A percentile compares a stretch with the other conserved stretches of the same genome.
phyloP scores from a whole-genome alignment of 1,284 basidiomycete genomes.

The Somion occarium region DNA sequence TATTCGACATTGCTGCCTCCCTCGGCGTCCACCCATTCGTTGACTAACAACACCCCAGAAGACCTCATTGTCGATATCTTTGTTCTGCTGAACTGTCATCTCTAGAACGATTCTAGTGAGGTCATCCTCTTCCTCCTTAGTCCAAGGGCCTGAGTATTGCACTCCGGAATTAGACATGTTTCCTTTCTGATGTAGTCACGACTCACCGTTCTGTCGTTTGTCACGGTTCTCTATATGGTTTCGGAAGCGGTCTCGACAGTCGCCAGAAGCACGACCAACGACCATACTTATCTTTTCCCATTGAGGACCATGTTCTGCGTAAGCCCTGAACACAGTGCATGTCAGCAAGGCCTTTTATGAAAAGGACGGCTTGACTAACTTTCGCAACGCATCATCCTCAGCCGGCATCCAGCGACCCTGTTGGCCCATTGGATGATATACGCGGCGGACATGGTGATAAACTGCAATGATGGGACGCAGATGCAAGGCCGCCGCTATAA shows the following conservation, averaged over 20 bases:
- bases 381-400: constrained; percentile 63
- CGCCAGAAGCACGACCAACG: constrained; percentile 69
- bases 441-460: constrained; percentile 73
- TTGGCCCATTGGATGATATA: constrained; percentile 59
- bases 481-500: constrained; percentile 59
- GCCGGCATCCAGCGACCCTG: constrained; percentile 67
- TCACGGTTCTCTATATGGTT: constrained; percentile 69
- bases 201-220: constrained; percentile 39
- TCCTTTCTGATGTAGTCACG: neutral
- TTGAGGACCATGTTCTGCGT: constrained; percentile 62
- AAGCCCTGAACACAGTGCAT: constrained; percentile 43
- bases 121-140: constrained; percentile 67
- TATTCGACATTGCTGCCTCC: constrained; percentile 76
- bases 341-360: neutral
- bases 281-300: constrained; percentile 71
- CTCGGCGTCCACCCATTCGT: constrained; percentile 68
- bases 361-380: constrained; percentile 35
- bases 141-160: constrained; percentile 51
- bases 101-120: constrained; percentile 68
- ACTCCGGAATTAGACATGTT: constrained; percentile 1
- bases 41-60: constrained; percentile 77
- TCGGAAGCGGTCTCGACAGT: constrained; percentile 81
- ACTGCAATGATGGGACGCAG: constrained; percentile 75
- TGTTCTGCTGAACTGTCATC: constrained; percentile 64
- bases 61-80: constrained; percentile 68